Evolutionary conservation across 2,329 filamentous ascomycete genomes (phyloP).

Genomic region (Epichloe coenophiala): DNA sequence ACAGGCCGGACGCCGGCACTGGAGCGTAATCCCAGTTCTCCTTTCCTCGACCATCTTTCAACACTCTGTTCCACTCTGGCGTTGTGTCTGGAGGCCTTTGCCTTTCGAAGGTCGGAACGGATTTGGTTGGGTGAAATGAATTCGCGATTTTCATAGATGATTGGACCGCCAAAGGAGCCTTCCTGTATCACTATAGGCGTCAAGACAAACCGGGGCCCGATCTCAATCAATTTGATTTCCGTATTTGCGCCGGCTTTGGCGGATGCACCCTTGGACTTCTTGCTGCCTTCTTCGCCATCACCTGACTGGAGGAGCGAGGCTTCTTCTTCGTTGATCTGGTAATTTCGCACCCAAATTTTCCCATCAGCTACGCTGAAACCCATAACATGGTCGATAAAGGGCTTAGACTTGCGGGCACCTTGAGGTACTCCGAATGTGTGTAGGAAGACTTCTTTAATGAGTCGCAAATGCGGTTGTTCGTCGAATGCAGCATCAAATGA

Average conservation of each 20-base stretch:
- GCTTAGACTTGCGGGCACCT: constrained; percentile 78
- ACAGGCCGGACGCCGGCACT: constrained; percentile 49
- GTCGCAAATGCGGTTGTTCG: constrained; percentile 59
- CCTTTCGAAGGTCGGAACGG: constrained; percentile 62
- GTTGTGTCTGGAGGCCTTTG: constrained; percentile 68
- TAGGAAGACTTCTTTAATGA: constrained; percentile 81
- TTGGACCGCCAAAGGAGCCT: constrained; percentile 85
- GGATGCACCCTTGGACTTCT: constrained; percentile 23
- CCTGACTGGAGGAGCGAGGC: constrained; percentile 31
- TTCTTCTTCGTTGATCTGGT: constrained; percentile 81
- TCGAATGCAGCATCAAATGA: constrained; percentile 88
- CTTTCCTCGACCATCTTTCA: constrained; percentile 61
- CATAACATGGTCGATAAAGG: constrained; percentile 92
- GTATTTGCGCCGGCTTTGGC: constrained; percentile 42
- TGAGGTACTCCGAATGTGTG: constrained; percentile 90
- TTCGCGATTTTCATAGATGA: constrained; percentile 97
- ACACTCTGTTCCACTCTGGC: constrained; percentile 59
- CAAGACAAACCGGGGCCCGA: constrained; percentile 83
- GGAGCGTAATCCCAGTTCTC: constrained; percentile 60
- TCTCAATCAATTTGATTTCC: constrained; percentile 76
- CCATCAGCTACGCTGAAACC: constrained; percentile 81
- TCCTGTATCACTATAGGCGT: constrained; percentile 94
- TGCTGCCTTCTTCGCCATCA: constrained; percentile 27
- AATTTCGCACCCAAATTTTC: constrained; percentile 92
- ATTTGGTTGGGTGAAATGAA: constrained; percentile 96